Evolutionary conservation across 768 basidiomycete genomes (phyloP), one percentile per base, ranked within the genome.

Genomic region (Hypholoma sublateritium): DNA sequence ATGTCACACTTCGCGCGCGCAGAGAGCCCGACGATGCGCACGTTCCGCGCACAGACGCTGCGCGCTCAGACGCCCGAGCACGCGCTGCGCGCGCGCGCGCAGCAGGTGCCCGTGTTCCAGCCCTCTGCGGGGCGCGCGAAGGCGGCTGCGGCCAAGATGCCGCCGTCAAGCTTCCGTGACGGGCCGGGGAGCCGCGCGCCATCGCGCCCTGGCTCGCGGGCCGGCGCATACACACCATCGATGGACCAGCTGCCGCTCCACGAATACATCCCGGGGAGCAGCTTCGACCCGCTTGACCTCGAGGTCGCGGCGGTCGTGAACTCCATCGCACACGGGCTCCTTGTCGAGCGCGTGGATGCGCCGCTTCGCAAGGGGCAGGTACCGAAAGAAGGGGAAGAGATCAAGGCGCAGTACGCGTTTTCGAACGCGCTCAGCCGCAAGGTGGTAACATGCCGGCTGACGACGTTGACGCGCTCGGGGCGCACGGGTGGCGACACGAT

Each of bases 341-440:
- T 87, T 19, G 79, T 95, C 52, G 88, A 91, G 65, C 85, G 94
- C 3, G 77, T 94, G 16, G 94, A 96, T 66, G 86, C 91, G 16
- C 90, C 86, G 8, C 66, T 94, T 62, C 81, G 77, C 62, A 77
- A 72, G 60, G 63, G 52, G 34, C 66, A 69, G 53, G 67, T 82
- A 11, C 89, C 88, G 19, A 83, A 81, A 62, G 85, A 85, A 52
- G 88, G 87, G 22, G 87, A 91, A 69, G 92, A 94, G 71, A 77
- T 92, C 63, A 83, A 86, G 65, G 93, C 92, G 6, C 86, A 91
- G 67, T 95, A 95, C 72, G 84, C 87, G 35, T 87, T 95, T 68
- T 84, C 89, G 60, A 93, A 84, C 62, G 69, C 84, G 59, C 70
- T 93, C 62, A 82, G 84, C 60, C 78, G 84, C 62, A 93, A 92